A percentile compares a stretch with the other conserved stretches of the same genome.
phyloP scores from a whole-genome alignment of 495 filamentous ascomycete species.

The Aspergillus cristatus region DNA sequence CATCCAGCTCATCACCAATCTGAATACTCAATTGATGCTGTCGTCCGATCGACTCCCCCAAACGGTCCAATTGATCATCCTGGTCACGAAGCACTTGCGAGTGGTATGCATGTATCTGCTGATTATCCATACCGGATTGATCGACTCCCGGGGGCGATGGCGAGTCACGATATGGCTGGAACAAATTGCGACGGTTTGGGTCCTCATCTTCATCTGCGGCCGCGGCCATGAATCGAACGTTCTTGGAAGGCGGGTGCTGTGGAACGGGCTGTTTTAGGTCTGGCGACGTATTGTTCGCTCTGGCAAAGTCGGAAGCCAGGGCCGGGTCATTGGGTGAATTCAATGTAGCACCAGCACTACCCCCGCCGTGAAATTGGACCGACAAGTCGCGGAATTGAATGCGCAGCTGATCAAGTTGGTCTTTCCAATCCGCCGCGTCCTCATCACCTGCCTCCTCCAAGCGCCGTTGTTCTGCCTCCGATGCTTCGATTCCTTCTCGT shows the following conservation, averaged over 20 bases:
- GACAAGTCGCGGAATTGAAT: conserved; percentile 49
- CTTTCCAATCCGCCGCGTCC: conserved; percentile 51
- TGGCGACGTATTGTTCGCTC: conserved; percentile 39
- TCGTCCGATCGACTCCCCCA: conserved; percentile 79
- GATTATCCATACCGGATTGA: conserved; percentile 60
- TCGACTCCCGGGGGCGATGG: conserved; percentile 53
- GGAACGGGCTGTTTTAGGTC: conserved; percentile 39
- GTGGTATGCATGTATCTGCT: conserved; percentile 84
- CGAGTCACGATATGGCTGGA: conserved; percentile 53
- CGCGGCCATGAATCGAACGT: conserved; percentile 83
- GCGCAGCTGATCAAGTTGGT: conserved; percentile 55
- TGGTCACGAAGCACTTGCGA: conserved; percentile 69
- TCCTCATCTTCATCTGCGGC: conserved; percentile 43
- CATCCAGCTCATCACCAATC: conserved; percentile 93
- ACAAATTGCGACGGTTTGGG: conserved; percentile 49
- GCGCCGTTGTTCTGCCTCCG: conserved; percentile 57
- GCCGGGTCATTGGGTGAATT: conserved; percentile 58
- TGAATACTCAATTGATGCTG: conserved; percentile 90
- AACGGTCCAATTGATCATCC: conserved; percentile 81
- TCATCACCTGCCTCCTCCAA: conserved; percentile 53
- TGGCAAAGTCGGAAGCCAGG: conserved; percentile 56
- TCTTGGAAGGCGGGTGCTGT: conserved; percentile 52
- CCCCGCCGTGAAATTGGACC: conserved; percentile 52
- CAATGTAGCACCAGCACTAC: conserved; percentile 40
- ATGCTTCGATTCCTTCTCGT: conserved; percentile 66